Percentiles rank a stretch among this genome's conserved stretches.
Conservation (phyloP, 495 filamentous ascomycete genomes). For the Hypomontagnella submonticulosa region DNA sequence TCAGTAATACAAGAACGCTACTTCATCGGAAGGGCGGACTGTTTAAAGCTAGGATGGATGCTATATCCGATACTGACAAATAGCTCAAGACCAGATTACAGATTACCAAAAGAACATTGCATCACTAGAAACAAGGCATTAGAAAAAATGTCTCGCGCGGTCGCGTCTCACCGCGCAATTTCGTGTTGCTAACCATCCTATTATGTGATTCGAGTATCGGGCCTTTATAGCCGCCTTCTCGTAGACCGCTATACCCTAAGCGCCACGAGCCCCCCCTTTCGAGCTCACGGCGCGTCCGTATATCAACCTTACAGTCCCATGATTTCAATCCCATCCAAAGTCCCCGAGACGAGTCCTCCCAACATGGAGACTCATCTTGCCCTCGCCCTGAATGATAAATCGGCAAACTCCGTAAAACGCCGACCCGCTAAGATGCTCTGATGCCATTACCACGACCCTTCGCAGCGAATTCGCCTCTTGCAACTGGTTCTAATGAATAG, state of each 20-base stretch:
- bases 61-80: too few relatives aligned
- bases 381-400: constrained; percentile 19
- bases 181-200: constrained; percentile 40
- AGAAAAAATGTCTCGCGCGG: background rate
- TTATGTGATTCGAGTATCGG: constrained; percentile 34
- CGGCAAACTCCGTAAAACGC: constrained; percentile 32
- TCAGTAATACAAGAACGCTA: too few relatives aligned
- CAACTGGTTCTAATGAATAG: constrained; percentile 39
- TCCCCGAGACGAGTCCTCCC: constrained; percentile 20
- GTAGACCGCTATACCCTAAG: constrained; percentile 22
- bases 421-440: constrained; percentile 37
- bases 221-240: constrained; percentile 22
- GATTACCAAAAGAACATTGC: background rate
- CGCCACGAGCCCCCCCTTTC: constrained; percentile 13
- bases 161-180: constrained; percentile 19
- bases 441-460: constrained; percentile 30
- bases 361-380: constrained; percentile 16
- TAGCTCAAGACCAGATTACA: too few relatives aligned
- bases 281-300: constrained; percentile 24
- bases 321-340: constrained; percentile 34
- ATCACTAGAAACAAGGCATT: constrained; percentile 13
- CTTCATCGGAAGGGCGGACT: too few relatives aligned
- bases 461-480: constrained; percentile 16
- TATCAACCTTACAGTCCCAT: constrained; percentile 16
- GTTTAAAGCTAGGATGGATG: too few relatives aligned